phyloP scores from a whole-genome alignment of 495 filamentous ascomycete species.

The Aspergillus bridgeri region DNA sequence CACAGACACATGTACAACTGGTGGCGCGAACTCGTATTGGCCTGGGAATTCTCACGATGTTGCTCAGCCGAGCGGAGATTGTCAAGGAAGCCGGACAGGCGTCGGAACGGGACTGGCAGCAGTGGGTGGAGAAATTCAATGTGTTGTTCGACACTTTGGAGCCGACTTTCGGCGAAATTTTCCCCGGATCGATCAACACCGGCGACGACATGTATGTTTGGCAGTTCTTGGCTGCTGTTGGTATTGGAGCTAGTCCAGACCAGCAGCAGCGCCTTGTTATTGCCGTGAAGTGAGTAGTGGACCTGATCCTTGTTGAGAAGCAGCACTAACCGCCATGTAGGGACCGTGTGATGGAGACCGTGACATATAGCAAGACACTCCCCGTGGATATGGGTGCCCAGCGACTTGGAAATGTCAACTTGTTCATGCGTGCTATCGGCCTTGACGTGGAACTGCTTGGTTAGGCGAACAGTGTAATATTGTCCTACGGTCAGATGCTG shows the following conservation, averaged over 20 bases:
- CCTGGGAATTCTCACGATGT: slow-evolving; percentile 86
- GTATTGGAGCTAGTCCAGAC: slow-evolving; percentile 84
- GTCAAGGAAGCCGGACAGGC: slow-evolving; percentile 73
- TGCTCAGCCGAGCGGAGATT: slow-evolving; percentile 89
- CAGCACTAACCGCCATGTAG: slow-evolving; percentile 33
- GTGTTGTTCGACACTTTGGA: slow-evolving; percentile 84
- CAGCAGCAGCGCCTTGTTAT: slow-evolving; percentile 93
- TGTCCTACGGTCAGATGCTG: neutral
- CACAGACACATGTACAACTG: slow-evolving; percentile 71
- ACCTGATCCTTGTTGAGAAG: neutral
- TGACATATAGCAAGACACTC: slow-evolving; percentile 78
- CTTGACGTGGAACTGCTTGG: slow-evolving; percentile 92
- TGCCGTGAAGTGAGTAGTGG: slow-evolving; percentile 73
- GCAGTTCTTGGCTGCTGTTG: slow-evolving; percentile 94
- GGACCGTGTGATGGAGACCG: slow-evolving; percentile 96
- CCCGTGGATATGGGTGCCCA: slow-evolving; percentile 78
- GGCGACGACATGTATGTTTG: slow-evolving; percentile 93
- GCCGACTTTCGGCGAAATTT: slow-evolving; percentile 74
- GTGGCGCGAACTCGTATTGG: slow-evolving; percentile 83
- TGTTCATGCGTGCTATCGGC: slow-evolving; percentile 98
- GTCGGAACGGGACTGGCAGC: slow-evolving; percentile 68
- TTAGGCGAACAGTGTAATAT: slow-evolving; percentile 29
- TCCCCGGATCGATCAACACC: slow-evolving; percentile 77
- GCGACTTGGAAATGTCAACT: slow-evolving; percentile 85
- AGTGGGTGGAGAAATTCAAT: slow-evolving; percentile 82